Evolutionary conservation across 208 protist genomes (phyloP).

Genomic region (Acanthamoeba divionensis): DNA sequence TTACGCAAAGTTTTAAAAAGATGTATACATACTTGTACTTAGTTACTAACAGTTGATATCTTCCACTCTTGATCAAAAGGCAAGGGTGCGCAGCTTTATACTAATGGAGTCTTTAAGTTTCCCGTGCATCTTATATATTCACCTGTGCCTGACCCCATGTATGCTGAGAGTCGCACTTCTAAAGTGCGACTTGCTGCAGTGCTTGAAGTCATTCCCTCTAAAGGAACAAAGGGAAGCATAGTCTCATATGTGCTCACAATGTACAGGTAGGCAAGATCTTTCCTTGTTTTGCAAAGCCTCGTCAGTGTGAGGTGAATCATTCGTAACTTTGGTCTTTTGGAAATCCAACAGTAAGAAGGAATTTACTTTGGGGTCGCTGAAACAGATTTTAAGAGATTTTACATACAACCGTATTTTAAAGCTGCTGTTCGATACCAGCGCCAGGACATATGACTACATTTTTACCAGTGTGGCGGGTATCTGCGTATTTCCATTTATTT

Average conservation of each 20-base stretch:
- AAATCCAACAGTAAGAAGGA: constrained; percentile 27
- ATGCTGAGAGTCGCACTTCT: not conserved
- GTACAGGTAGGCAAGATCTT: too few relatives aligned
- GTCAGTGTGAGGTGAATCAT: not conserved
- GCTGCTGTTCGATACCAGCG: not conserved
- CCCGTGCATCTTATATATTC: constrained; percentile 4
- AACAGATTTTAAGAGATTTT: not conserved
- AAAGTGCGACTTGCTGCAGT: constrained; percentile 25
- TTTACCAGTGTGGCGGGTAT: constrained; percentile 16
- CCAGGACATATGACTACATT: constrained; percentile 47
- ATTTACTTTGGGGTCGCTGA: not conserved
- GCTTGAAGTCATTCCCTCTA: not conserved
- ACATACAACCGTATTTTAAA: not conserved
- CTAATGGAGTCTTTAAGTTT: constrained; percentile 25
- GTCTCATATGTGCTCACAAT: constrained; percentile 30
- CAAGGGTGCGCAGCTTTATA: not conserved
- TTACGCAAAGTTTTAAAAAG: not conserved
- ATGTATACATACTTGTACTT: not conserved
- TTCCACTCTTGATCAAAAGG: not conserved
- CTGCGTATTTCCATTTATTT: not conserved
- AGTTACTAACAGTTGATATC: not conserved
- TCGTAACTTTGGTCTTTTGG: not conserved
- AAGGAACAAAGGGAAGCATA: not conserved
- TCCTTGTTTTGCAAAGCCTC: too few relatives aligned
- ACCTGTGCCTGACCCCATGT: not conserved